These are phyloP conservation scores for Apiospora koreana DNA, from an alignment of 2,329 filamentous ascomycete genomes.

Conservation along the genomic window DNA sequence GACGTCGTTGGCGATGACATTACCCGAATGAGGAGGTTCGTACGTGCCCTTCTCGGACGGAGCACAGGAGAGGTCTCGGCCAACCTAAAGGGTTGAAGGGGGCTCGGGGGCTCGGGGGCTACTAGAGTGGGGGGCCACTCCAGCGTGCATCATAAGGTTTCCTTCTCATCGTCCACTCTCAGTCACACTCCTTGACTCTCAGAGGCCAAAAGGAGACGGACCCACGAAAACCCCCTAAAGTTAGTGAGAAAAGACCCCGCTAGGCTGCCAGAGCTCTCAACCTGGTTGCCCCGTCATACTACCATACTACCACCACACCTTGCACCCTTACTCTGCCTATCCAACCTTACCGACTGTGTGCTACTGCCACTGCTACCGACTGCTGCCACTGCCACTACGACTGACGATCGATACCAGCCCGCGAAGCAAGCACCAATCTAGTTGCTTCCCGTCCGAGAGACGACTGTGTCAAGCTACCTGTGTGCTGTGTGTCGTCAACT, in stretches of 20 bases:
- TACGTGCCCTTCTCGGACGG: too few relatives aligned
- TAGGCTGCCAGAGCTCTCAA: constrained; percentile 9
- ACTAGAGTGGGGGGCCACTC: too few relatives aligned
- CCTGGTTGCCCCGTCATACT: constrained; percentile 3
- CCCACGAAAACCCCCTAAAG: constrained; percentile 6
- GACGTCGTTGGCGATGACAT: not conserved
- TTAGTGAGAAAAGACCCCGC: constrained; percentile 5
- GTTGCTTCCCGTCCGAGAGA: not conserved
- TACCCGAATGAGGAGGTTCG: too few relatives aligned
- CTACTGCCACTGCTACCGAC: not conserved
- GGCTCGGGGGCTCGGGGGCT: too few relatives aligned
- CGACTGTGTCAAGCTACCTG: not conserved
- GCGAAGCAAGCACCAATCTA: not conserved
- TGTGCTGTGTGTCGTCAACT: not conserved
- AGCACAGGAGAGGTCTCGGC: not conserved
- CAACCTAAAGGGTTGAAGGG: constrained; percentile 7
- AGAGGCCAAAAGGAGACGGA: constrained; percentile 1
- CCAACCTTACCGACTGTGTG: not conserved
- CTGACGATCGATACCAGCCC: not conserved
- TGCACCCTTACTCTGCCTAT: not conserved
- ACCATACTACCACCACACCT: not conserved
- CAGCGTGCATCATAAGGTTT: constrained; percentile 2
- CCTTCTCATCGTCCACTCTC: not conserved
- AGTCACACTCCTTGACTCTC: not conserved
- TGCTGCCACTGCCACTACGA: not conserved